phyloP scores from a whole-genome alignment of 805 yeast species.

The Starmerella davenportii region DNA sequence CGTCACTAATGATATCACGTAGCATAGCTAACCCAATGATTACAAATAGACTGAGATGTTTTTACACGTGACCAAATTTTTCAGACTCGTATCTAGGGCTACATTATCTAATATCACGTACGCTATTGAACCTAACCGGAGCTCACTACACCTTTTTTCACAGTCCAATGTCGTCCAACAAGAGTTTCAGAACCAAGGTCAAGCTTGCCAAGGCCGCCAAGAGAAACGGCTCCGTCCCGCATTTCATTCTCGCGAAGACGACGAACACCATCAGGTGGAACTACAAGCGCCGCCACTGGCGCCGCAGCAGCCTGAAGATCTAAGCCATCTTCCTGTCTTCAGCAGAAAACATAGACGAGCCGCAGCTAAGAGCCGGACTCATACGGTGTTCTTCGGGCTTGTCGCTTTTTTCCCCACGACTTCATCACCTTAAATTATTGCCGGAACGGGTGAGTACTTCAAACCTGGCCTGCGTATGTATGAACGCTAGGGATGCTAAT shows the following conservation, averaged over 20 bases:
- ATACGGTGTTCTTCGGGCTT: background rate
- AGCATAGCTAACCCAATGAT: too few species aligned
- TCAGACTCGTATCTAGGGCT: background rate
- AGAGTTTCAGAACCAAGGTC: conserved; percentile 92
- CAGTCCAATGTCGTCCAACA: conserved; percentile 33
- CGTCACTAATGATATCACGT: too few species aligned
- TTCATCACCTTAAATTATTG: background rate
- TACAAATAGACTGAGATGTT: too few species aligned
- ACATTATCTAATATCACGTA: background rate
- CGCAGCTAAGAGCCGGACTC: background rate
- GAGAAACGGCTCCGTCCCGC: conserved; percentile 99
- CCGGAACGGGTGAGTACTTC: background rate
- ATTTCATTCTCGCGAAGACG: conserved; percentile 98
- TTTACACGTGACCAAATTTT: too few species aligned
- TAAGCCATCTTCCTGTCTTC: conserved; percentile 29
- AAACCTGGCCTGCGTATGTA: background rate
- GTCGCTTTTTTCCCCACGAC: background rate
- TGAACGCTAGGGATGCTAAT: background rate
- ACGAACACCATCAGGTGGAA: conserved; percentile 77
- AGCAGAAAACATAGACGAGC: background rate
- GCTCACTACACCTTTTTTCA: background rate
- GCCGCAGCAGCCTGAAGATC: conserved; percentile 97
- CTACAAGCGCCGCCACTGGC: conserved; percentile 99
- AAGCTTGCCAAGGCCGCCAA: conserved; percentile 97
- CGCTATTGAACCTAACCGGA: background rate